These are phyloP conservation scores for Tetrapisispora namnaoensis DNA, from an alignment of 805 yeast species.

Conservation along the genomic window DNA sequence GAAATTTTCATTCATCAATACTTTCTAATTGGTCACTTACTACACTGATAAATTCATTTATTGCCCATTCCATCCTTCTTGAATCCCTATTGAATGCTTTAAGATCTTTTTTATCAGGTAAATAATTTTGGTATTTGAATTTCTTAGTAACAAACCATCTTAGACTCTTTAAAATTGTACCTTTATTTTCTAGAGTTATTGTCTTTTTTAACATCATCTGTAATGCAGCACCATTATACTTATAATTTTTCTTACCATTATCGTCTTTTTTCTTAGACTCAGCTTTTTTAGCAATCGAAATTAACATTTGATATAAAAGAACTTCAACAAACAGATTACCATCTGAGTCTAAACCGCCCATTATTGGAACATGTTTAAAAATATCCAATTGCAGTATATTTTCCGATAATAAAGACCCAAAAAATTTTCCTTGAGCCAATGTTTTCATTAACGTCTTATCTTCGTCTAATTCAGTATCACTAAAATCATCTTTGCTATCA, in stretches of 20 bases:
- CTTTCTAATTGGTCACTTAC: conserved; percentile 9
- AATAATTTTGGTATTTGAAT: conserved; percentile 17
- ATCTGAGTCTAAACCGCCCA: conserved; percentile 53
- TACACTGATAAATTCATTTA: conserved; percentile 8
- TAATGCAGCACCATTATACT: conserved; percentile 27
- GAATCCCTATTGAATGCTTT: conserved; percentile 22
- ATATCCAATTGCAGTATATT: conserved; percentile 65
- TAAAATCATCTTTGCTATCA: conserved; percentile 12
- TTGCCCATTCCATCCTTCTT: conserved; percentile 28
- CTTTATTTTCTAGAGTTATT: conserved; percentile 19
- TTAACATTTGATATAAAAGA: conserved; percentile 56
- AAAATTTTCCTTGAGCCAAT: conserved; percentile 70
- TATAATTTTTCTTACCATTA: conserved; percentile 19
- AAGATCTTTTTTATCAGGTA: conserved; percentile 11
- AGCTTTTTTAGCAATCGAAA: conserved; percentile 52
- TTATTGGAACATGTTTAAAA: conserved; percentile 61
- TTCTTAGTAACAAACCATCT: conserved; percentile 25
- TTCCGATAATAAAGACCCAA: conserved; percentile 65
- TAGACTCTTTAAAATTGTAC: conserved; percentile 26
- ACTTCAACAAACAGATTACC: conserved; percentile 64
- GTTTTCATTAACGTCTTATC: conserved; percentile 48
- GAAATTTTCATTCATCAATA: conserved; percentile 1
- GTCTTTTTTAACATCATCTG: conserved; percentile 12
- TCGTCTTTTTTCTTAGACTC: conserved; percentile 33
- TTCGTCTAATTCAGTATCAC: conserved; percentile 35